A percentile compares a stretch with the other conserved stretches of the same genome.
These are phyloP conservation scores for Saccharomycopsis sp. DNA, from an alignment of 805 yeast species.

Conservation along the genomic window DNA sequence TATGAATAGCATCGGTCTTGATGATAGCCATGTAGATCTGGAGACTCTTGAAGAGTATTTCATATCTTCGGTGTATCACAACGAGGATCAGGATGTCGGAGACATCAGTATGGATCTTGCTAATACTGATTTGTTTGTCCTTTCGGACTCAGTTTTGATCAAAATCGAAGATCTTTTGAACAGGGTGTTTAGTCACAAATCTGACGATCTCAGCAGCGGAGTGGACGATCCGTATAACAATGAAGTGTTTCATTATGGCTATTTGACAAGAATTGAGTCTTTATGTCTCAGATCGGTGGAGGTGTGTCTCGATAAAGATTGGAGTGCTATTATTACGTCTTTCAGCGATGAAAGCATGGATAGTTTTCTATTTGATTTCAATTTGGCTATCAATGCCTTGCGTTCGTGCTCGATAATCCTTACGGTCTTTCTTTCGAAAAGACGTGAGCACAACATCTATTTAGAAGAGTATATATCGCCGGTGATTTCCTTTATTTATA, in stretches of 20 bases:
- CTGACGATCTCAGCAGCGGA: conserved; percentile 19
- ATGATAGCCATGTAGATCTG: conserved; percentile 8
- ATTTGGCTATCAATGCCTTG: conserved; percentile 26
- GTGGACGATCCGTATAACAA: conserved; percentile 20
- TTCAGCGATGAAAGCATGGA: conserved; percentile 3
- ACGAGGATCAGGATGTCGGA: conserved; percentile 26
- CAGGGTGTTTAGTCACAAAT: conserved; percentile 22
- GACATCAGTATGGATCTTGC: conserved; percentile 26
- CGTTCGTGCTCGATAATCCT: conserved; percentile 35
- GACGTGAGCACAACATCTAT: conserved; percentile 38
- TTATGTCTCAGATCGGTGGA: conserved; percentile 28
- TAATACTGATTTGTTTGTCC: conserved; percentile 19
- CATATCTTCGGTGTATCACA: conserved; percentile 23
- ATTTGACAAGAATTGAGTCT: conserved; percentile 30
- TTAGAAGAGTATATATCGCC: conserved; percentile 38
- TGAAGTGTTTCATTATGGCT: background rate
- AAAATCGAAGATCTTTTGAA: conserved; percentile 24
- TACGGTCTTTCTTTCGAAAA: conserved; percentile 34
- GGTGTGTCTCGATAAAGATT: conserved; percentile 3
- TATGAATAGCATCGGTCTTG: conserved; percentile 20
- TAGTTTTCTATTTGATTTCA: background rate
- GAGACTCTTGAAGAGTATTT: conserved; percentile 15
- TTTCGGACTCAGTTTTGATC: conserved; percentile 22
- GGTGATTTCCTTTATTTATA: conserved; percentile 35
- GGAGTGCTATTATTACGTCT: conserved; percentile 5